phyloP scores from a whole-genome alignment of 1,284 basidiomycete genomes.

The Porphyrellus sp. region DNA sequence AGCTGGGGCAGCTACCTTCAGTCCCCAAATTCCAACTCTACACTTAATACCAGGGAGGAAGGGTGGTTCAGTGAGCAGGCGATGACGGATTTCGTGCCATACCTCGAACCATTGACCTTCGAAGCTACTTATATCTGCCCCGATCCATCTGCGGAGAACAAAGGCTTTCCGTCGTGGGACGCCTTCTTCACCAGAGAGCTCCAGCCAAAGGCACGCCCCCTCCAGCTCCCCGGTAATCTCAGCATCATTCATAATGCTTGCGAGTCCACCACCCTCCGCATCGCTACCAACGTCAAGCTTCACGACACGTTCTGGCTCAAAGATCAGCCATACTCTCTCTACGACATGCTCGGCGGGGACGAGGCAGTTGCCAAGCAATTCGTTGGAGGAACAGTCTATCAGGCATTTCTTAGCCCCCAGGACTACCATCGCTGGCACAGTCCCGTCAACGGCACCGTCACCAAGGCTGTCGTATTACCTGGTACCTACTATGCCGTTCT shows the following conservation, averaged over 20 bases:
- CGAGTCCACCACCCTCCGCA: conserved; percentile 1
- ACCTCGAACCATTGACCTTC: conserved; percentile 2
- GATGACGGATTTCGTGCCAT: neutral
- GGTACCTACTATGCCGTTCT: conserved; percentile 52
- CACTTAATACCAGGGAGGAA: neutral
- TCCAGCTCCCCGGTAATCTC: neutral
- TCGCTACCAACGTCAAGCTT: neutral
- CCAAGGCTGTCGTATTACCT: conserved; percentile 39
- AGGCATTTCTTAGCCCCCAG: neutral
- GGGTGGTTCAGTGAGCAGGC: conserved; percentile 12
- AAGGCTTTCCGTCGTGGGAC: conserved; percentile 8
- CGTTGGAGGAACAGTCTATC: neutral
- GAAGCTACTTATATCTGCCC: conserved; percentile 5
- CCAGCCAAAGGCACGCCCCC: neutral
- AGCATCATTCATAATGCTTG: conserved; percentile 1
- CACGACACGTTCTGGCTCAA: conserved; percentile 7
- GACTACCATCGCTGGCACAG: neutral
- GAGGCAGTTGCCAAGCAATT: neutral
- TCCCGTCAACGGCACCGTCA: neutral
- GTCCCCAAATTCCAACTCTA: neutral
- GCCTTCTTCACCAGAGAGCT: conserved; percentile 6
- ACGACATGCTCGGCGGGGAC: conserved; percentile 1
- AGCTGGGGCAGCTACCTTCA: conserved; percentile 16
- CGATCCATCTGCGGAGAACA: conserved; percentile 3
- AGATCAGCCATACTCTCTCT: conserved; percentile 1